Conservation (phyloP, 805 yeast species). For the Ogataea trehalophila region DNA sequence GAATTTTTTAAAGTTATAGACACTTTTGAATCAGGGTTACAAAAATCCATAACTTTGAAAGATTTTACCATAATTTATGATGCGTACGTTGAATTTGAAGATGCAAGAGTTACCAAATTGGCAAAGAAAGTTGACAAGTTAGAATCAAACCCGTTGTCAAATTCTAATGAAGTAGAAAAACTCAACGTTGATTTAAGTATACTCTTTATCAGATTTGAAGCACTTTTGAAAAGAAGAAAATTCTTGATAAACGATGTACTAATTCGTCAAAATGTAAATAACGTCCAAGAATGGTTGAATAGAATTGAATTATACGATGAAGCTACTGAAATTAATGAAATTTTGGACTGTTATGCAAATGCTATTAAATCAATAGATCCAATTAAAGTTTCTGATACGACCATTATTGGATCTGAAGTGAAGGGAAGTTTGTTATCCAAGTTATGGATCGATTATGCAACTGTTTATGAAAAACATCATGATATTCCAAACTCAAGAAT, state of each 20-base stretch:
- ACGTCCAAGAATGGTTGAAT: conserved; percentile 64
- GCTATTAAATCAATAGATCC: conserved; percentile 71
- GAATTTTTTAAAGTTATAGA: conserved; percentile 36
- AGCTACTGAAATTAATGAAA: conserved; percentile 34
- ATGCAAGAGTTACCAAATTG: conserved; percentile 34
- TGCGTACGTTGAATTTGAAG: conserved; percentile 56
- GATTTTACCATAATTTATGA: conserved; percentile 67
- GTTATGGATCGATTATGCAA: conserved; percentile 70
- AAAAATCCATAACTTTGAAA: conserved; percentile 41
- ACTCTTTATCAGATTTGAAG: conserved; percentile 45
- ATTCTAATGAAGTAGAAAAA: conserved; percentile 10
- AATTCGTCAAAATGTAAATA: conserved; percentile 55
- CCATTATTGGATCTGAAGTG: conserved; percentile 19
- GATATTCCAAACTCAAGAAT: conserved; percentile 58
- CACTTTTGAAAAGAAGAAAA: conserved; percentile 51
- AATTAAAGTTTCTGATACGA: conserved; percentile 33
- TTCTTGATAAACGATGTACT: conserved; percentile 62
- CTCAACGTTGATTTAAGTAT: conserved; percentile 36
- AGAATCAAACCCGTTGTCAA: conserved; percentile 5
- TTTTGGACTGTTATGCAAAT: conserved; percentile 51
- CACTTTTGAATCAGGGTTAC: conserved; percentile 45
- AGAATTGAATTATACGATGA: conserved; percentile 45
- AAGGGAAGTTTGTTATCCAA: conserved; percentile 34
- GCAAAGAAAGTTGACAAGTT: conserved; percentile 22
- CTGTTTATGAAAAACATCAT: conserved; percentile 49